Evolutionary conservation across 768 basidiomycete species (phyloP).

Genomic region (Lyophyllum semitale): DNA sequence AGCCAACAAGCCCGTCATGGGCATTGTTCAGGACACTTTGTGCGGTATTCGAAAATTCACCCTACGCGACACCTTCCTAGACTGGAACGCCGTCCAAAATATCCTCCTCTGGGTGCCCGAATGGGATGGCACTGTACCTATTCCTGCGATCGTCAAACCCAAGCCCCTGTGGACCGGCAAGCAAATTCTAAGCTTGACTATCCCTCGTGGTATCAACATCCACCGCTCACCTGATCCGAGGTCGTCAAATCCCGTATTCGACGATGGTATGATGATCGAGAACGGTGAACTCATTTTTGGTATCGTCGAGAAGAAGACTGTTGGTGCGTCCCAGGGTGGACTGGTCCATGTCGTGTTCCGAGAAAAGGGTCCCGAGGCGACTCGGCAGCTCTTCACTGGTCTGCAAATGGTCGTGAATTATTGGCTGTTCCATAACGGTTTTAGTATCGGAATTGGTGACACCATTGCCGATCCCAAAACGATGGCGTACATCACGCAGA

Average conservation of each 20-base stretch:
- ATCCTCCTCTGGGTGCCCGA: constrained; percentile 97
- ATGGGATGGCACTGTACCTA: constrained; percentile 93
- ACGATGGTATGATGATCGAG: constrained; percentile 95
- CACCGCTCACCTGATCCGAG: constrained; percentile 79
- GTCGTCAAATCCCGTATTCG: constrained; percentile 78
- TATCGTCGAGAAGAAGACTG: constrained; percentile 98
- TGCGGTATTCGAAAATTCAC: constrained; percentile 98
- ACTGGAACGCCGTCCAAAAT: constrained; percentile 95
- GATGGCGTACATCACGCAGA: constrained; percentile 83
- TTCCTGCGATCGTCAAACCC: constrained; percentile 93
- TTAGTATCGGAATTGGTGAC: constrained; percentile 98
- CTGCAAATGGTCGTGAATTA: constrained; percentile 96
- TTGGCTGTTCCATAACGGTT: constrained; percentile 99
- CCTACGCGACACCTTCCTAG: constrained; percentile 90
- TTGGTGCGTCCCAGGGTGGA: constrained; percentile 93
- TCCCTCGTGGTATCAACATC: constrained; percentile 96
- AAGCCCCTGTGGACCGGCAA: constrained; percentile 99
- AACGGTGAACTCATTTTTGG: constrained; percentile 96
- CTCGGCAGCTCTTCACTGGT: constrained; percentile 88
- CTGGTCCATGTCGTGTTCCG: constrained; percentile 96
- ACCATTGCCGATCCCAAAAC: constrained; percentile 91
- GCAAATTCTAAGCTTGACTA: constrained; percentile 88
- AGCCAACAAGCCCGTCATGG: constrained; percentile 99
- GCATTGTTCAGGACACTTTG: constrained; percentile 98
- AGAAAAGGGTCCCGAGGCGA: constrained; percentile 93